phyloP scores from a whole-genome alignment of 345 rosid species.

The Zanthoxylum bungeanum region DNA sequence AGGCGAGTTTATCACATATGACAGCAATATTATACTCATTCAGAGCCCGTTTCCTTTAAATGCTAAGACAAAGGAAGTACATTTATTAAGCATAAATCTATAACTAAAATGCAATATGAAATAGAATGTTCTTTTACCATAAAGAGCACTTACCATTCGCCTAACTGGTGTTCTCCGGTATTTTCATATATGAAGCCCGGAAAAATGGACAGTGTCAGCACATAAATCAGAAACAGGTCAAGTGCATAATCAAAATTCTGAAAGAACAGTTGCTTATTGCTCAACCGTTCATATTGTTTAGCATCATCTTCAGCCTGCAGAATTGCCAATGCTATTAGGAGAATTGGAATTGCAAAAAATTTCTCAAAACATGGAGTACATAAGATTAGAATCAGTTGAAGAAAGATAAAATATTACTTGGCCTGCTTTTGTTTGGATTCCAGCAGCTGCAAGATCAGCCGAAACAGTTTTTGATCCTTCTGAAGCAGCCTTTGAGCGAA shows the following conservation, averaged over 20 bases:
- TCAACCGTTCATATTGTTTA: conserved; percentile 41
- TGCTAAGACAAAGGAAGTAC: background rate
- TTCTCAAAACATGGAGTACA: background rate
- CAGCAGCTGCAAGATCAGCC: conserved; percentile 87
- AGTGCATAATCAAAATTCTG: conserved; percentile 64
- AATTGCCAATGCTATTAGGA: background rate
- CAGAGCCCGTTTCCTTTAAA: background rate
- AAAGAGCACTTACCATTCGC: conserved; percentile 42
- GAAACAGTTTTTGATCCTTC: conserved; percentile 88
- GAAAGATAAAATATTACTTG: conserved; percentile 5
- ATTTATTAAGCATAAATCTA: background rate
- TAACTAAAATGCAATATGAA: background rate
- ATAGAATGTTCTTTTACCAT: background rate
- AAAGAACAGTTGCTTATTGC: conserved; percentile 48
- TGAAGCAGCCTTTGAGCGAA: conserved; percentile 71
- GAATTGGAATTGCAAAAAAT: background rate
- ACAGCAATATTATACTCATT: background rate
- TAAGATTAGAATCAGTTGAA: background rate
- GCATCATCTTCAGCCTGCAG: conserved; percentile 39
- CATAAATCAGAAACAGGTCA: conserved; percentile 60
- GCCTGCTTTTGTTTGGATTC: conserved; percentile 44
- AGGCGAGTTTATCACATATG: background rate
- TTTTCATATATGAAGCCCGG: conserved; percentile 86
- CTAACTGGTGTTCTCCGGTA: conserved; percentile 64
- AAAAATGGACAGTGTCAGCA: conserved; percentile 68